Base-by-base conservation (phyloP, 2,329 filamentous ascomycete species). In the Cladosporium sp. region DNA sequence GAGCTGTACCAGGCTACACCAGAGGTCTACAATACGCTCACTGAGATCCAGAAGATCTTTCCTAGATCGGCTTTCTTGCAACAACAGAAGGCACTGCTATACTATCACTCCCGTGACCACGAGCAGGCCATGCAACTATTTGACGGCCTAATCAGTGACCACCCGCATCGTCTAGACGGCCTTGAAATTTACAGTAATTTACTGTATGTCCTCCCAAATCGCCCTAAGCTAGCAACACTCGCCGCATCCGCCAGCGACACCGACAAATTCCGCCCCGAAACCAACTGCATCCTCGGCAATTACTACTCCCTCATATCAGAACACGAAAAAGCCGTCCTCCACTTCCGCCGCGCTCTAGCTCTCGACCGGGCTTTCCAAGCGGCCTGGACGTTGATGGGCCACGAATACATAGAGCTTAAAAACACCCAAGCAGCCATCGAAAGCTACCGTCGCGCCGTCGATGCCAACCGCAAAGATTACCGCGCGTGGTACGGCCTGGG, bases 351-450 rank as follows among this genome's bases (percentile, higher is more conserved):
- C 18, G 93, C 93, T 0, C 73, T 99, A 17, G 95, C 89, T 0
- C 77, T 99, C 0, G 93, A 99, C 65, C 84, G 92, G 8, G 86
- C 84, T 20, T 99, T 93, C 66, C 79, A 96, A 13, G 95, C 90
- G 0, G 93, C 93, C 1, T 99, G 93, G 93, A 99, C 93, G 0
- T 77, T 99, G 1, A 97, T 99, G 92, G 93, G 93, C 1, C 93
- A 99, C 68, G 93, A 99, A 68, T 99, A 96, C 61, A 90, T 97
- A 48, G 93, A 99, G 69, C 84, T 99, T 70, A 99, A 97, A 65
- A 99, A 99, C 66, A 97, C 92, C 0, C 93, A 99, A 62, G 92
- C 93, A 0, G 93, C 93, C 7, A 97, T 99, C 55, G 93, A 99
- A 68, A 95, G 89, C 1, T 99, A 99, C 65, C 84, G 93, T 1